Percentiles rank a stretch among this genome's conserved stretches.
These are phyloP conservation scores for Macrolepiota albuminosa DNA, from an alignment of 768 basidiomycete species.

Conservation along the genomic window DNA sequence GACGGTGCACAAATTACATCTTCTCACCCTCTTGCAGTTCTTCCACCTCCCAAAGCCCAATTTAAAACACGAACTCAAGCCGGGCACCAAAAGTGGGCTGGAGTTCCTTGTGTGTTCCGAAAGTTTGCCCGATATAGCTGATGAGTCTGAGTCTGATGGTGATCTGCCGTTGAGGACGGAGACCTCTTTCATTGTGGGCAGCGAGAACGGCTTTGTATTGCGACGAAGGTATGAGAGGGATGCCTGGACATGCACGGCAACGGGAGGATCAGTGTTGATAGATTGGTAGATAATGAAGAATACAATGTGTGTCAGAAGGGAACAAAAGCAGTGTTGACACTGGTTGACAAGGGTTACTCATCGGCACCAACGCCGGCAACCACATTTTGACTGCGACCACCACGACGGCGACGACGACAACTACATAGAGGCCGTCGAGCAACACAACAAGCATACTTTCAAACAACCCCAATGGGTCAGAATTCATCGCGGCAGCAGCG, in stretches of 20 bases:
- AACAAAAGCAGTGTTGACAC: constrained; percentile 8
- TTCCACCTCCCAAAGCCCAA: constrained; percentile 31
- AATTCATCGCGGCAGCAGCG: constrained; percentile 7
- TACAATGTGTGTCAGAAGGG: neutral
- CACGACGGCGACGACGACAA: neutral
- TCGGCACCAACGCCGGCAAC: constrained; percentile 18
- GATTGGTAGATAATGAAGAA: neutral
- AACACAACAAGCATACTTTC: neutral
- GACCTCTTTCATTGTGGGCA: constrained; percentile 38
- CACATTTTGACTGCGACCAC: constrained; percentile 1
- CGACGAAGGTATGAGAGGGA: constrained; percentile 17
- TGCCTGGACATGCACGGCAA: constrained; percentile 38
- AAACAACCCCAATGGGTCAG: neutral
- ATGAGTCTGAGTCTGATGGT: neutral
- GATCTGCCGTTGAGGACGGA: constrained; percentile 17
- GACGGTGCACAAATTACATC: neutral
- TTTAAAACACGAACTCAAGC: neutral
- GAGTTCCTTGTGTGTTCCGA: constrained; percentile 19
- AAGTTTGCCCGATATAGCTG: constrained; percentile 3
- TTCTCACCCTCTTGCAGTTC: constrained; percentile 26
- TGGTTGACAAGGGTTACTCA: constrained; percentile 14
- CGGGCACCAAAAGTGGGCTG: constrained; percentile 1
- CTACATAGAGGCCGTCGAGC: constrained; percentile 3
- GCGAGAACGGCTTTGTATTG: constrained; percentile 51
- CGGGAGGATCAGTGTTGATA: constrained; percentile 28